Evolutionary conservation across 371 early-diverging fungal genomes (phyloP).

Genomic region (Rhizopus microsporus): DNA sequence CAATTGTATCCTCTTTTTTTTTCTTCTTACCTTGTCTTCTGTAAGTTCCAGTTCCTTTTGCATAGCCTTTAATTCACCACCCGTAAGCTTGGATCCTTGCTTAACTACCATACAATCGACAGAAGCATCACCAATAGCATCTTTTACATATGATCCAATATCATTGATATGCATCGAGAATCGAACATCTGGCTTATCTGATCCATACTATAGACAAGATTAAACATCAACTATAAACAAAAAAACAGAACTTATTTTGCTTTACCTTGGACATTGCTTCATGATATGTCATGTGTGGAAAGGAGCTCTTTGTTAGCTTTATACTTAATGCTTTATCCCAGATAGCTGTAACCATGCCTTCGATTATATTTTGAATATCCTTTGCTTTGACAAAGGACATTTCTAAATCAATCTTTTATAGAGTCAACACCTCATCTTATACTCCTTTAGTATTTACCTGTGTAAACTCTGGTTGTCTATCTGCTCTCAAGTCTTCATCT

Average conservation of each 20-base stretch:
- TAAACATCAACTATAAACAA: background rate
- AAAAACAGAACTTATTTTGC: background rate
- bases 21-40: conserved; percentile 27
- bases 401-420: conserved; percentile 79
- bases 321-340: conserved; percentile 65
- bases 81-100: conserved; percentile 37
- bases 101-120: conserved; percentile 53
- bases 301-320: conserved; percentile 49
- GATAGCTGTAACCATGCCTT: conserved; percentile 70
- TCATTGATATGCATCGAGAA: conserved; percentile 71
- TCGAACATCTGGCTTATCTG: conserved; percentile 89
- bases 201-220: conserved; percentile 69
- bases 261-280: conserved; percentile 76
- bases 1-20: background rate
- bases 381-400: conserved; percentile 77
- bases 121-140: conserved; percentile 24
- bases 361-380: conserved; percentile 76
- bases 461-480: conserved; percentile 94
- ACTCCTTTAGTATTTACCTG: conserved; percentile 52
- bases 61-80: conserved; percentile 41
- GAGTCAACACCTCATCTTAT: conserved; percentile 1
- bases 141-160: conserved; percentile 32
- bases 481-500: conserved; percentile 88
- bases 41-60: conserved; percentile 30
- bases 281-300: conserved; percentile 77